These are phyloP conservation scores for Crucihimalaya himalaica DNA, from an alignment of 345 rosid species.

Conservation along the genomic window DNA sequence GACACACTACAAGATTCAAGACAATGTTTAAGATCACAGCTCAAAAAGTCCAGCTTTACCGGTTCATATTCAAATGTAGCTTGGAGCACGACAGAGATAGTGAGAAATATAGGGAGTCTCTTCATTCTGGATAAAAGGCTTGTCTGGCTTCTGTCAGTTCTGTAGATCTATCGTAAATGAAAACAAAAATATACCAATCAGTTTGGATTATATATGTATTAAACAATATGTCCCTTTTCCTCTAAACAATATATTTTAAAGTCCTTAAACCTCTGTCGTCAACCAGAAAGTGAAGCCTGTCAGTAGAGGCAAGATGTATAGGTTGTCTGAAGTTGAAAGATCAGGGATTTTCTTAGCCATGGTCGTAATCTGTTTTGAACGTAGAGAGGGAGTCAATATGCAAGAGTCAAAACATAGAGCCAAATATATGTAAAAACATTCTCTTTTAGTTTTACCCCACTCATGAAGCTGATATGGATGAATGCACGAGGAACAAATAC, in stretches of 20 bases:
- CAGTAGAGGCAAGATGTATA: conserved; percentile 49
- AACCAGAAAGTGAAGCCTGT: conserved; percentile 49
- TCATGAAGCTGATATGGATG: conserved; percentile 47
- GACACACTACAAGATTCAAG: conserved; percentile 11
- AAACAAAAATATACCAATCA: neutral
- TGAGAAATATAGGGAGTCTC: neutral
- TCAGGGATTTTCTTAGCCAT: conserved; percentile 65
- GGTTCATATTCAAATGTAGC: neutral
- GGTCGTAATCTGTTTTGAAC: conserved; percentile 42
- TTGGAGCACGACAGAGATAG: neutral
- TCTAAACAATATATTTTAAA: neutral
- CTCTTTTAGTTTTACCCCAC: conserved; percentile 43
- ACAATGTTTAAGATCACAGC: conserved; percentile 6
- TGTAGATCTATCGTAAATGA: neutral
- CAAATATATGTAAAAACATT: neutral
- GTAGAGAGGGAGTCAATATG: neutral
- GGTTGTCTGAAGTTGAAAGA: conserved; percentile 52
- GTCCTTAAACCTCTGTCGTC: conserved; percentile 46
- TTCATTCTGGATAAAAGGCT: neutral
- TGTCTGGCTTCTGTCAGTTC: neutral
- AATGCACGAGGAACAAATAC: conserved; percentile 45
- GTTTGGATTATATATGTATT: neutral
- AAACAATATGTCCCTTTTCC: neutral
- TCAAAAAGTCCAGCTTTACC: conserved; percentile 19
- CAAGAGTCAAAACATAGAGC: neutral